Percentiles rank a stretch among this genome's conserved stretches.
Conservation (phyloP, 495 filamentous ascomycete species). For the Penicillium waksmanii region DNA sequence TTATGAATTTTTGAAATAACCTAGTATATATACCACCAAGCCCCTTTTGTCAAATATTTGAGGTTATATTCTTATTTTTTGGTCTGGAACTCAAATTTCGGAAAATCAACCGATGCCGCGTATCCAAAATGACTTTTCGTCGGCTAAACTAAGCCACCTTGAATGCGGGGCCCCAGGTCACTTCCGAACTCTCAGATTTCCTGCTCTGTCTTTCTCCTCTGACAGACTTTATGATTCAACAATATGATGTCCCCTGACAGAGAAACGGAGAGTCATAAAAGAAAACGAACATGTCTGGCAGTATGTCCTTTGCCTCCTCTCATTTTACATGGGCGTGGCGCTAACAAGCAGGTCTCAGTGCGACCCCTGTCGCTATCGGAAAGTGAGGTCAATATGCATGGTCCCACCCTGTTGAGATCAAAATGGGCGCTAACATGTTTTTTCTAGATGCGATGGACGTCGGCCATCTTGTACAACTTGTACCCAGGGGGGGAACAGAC, state of each 20-base stretch:
- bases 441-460: slow-evolving; percentile 20
- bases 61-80: background rate
- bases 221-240: background rate
- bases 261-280: slow-evolving; percentile 10
- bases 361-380: slow-evolving; percentile 17
- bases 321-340: background rate
- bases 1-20: too few species aligned
- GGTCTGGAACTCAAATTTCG: background rate
- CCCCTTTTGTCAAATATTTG: too few species aligned
- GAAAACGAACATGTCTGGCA: slow-evolving; percentile 15
- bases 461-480: slow-evolving; percentile 21
- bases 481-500: slow-evolving; percentile 3
- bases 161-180: slow-evolving; percentile 10
- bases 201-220: background rate
- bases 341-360: slow-evolving; percentile 2
- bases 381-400: slow-evolving; percentile 14
- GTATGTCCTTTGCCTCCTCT: background rate
- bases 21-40: too few species aligned
- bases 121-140: background rate
- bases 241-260: slow-evolving; percentile 11
- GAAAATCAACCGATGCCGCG: background rate
- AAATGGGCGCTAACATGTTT: background rate
- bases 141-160: background rate
- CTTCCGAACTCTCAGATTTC: background rate
- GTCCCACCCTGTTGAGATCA: background rate